Percentiles rank a stretch among this genome's conserved stretches.
Conservation (phyloP, 78 protist species). For the Speleostelium caveatum region DNA sequence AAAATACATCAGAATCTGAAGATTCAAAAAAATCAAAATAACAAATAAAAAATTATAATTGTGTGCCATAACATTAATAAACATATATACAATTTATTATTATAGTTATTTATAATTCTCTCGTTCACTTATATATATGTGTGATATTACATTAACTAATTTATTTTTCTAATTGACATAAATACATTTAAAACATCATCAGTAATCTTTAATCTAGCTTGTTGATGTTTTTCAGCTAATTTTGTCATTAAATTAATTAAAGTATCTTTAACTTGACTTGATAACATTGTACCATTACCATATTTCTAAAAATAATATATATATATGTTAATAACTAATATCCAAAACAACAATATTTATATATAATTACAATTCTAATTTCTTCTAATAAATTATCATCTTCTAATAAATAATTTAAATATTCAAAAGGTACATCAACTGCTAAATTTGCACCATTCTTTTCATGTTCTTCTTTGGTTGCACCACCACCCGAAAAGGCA, state of each 20-base stretch:
- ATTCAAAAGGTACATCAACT: conserved; percentile 93
- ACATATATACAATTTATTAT: too few species aligned
- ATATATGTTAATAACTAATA: neutral
- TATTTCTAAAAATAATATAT: too few species aligned
- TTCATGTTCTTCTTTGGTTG: conserved; percentile 96
- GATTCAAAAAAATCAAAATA: too few species aligned
- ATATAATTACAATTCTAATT: conserved; percentile 72
- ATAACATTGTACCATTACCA: conserved; percentile 90
- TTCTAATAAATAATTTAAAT: conserved; percentile 91
- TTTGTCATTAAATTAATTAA: conserved; percentile 76
- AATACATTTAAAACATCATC: conserved; percentile 67
- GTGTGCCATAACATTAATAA: too few species aligned
- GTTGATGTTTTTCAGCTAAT: conserved; percentile 50
- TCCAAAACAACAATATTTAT: neutral
- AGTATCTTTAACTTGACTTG: conserved; percentile 92
- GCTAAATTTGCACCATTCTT: conserved; percentile 90
- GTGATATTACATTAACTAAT: neutral
- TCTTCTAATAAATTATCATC: conserved; percentile 92
- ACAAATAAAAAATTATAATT: too few species aligned
- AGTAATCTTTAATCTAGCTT: conserved; percentile 71
- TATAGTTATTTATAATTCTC: too few species aligned
- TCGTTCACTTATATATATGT: too few species aligned
- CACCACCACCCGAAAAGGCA: conserved; percentile 98
- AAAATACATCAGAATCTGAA: neutral
- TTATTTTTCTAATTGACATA: conserved; percentile 60